These are phyloP conservation scores for Lepidium aucheri DNA, from an alignment of 345 rosid genomes.

Conservation along the genomic window DNA sequence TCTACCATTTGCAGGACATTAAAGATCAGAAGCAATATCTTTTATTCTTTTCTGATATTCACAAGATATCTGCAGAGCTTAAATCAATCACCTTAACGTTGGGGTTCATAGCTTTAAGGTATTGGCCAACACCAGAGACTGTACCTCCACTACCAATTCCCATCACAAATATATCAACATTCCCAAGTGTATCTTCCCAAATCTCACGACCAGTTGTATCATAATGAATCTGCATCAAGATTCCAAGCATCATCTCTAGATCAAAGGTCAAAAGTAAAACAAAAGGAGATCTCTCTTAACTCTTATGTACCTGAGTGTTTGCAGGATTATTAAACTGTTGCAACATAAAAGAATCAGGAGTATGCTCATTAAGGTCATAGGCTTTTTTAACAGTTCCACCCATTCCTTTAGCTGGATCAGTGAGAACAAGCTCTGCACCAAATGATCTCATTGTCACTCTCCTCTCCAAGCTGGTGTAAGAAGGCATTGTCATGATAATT, in stretches of 20 bases:
- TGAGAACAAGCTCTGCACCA: conserved; percentile 86
- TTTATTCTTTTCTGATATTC: neutral
- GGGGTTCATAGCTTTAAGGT: conserved; percentile 87
- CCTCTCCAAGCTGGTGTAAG: conserved; percentile 94
- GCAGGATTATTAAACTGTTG: conserved; percentile 92
- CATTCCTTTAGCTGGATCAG: conserved; percentile 96
- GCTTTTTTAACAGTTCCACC: conserved; percentile 96
- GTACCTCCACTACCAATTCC: conserved; percentile 99
- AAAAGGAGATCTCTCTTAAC: neutral
- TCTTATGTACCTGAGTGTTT: conserved; percentile 53
- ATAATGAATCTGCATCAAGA: conserved; percentile 55
- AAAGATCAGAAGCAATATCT: conserved; percentile 1
- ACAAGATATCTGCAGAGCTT: neutral
- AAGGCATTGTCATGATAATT: conserved; percentile 93
- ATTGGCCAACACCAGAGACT: conserved; percentile 89
- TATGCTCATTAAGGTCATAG: conserved; percentile 61
- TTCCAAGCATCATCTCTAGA: neutral
- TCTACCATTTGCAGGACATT: conserved; percentile 31
- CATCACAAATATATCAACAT: conserved; percentile 91
- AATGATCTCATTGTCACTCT: conserved; percentile 94
- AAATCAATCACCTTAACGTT: conserved; percentile 61
- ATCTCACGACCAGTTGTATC: conserved; percentile 98
- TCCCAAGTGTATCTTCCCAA: conserved; percentile 91
- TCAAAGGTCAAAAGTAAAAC: neutral
- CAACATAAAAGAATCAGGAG: conserved; percentile 72